Conservation (phyloP, 129 eudicot genomes). For the Deinandra increscens region DNA sequence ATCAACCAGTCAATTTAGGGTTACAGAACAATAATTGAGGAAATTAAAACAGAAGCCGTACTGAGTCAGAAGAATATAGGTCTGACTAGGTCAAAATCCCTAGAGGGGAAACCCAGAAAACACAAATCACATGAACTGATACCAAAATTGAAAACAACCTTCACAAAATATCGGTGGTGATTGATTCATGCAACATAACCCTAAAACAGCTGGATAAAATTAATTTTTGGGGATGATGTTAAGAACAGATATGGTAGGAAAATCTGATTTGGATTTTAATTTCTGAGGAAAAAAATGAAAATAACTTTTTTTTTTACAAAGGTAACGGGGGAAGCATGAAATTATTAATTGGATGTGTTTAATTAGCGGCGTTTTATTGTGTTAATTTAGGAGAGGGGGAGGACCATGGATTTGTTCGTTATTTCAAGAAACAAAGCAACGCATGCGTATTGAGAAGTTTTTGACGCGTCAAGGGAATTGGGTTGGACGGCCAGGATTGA, state of each 20-base stretch:
- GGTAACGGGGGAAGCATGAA: no score
- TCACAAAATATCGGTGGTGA: not conserved
- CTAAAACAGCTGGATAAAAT: conserved; percentile 19
- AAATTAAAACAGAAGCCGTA: conserved; percentile 18
- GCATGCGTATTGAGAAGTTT: no score
- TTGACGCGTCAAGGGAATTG: conserved; percentile 25
- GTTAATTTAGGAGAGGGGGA: conserved; percentile 18
- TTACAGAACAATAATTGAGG: conserved; percentile 19
- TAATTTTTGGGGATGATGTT: conserved; percentile 17
- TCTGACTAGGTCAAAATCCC: conserved; percentile 42
- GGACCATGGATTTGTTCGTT: conserved; percentile 26
- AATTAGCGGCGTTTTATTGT: no score
- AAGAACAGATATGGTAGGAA: conserved; percentile 16
- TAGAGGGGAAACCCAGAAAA: conserved; percentile 7
- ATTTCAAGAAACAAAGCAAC: conserved; percentile 19
- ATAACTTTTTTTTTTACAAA: conserved; percentile 2
- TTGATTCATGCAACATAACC: conserved; percentile 19
- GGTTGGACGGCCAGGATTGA: conserved; percentile 33
- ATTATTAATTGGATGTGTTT: no score
- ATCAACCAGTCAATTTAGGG: conserved; percentile 23
- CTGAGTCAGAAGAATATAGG: conserved; percentile 17
- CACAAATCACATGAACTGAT: conserved; percentile 10
- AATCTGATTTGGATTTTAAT: conserved; percentile 14
- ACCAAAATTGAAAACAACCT: conserved; percentile 4
- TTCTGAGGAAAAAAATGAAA: conserved; percentile 12